Conservation (phyloP, 2,329 filamentous ascomycete genomes). For the Colletotrichum sidae region DNA sequence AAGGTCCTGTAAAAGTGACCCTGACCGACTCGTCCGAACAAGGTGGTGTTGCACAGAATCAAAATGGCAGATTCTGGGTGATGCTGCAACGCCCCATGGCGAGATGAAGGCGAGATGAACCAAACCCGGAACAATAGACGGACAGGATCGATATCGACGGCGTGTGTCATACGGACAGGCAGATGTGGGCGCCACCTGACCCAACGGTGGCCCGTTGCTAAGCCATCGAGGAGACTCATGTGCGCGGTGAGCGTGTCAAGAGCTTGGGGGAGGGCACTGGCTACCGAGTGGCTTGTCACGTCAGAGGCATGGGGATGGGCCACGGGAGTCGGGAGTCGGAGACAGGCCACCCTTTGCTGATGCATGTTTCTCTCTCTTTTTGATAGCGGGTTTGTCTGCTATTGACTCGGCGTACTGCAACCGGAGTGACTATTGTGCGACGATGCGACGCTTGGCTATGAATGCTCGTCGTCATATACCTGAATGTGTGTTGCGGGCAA, state of each 20-base stretch:
- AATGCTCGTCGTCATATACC: constrained; percentile 15
- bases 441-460: constrained; percentile 12
- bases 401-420: constrained; percentile 1
- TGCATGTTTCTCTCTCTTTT: constrained; percentile 2
- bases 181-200: no score
- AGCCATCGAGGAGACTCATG: neutral
- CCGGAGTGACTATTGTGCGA: constrained; percentile 13
- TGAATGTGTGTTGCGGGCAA: neutral
- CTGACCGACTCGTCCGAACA: constrained; percentile 34
- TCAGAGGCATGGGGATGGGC: neutral
- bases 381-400: constrained; percentile 9
- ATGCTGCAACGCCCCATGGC: neutral
- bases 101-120: neutral
- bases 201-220: no score
- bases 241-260: no score
- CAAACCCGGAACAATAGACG: neutral
- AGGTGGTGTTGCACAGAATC: neutral
- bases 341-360: constrained; percentile 14
- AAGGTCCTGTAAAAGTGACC: constrained; percentile 30
- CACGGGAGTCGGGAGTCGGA: neutral
- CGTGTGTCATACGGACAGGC: no score
- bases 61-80: constrained; percentile 23
- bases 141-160: no score
- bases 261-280: neutral
- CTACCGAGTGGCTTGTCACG: constrained; percentile 11